Evolutionary conservation across 768 basidiomycete species (phyloP).

Genomic region (Trametes punicea): DNA sequence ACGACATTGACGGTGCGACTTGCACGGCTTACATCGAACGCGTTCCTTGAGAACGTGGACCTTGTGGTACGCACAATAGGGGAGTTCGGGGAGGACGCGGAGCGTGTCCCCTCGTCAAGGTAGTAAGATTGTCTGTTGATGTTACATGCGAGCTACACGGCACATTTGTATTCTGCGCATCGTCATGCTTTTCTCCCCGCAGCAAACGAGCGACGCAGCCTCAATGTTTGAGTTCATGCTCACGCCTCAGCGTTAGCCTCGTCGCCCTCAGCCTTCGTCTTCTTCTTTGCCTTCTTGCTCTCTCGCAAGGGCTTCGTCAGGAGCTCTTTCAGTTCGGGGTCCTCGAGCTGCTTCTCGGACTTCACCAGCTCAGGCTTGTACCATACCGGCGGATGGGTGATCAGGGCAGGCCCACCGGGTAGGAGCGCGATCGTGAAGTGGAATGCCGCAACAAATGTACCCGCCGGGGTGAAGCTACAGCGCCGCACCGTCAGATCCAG

Average conservation of each 20-base stretch:
- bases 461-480: constrained; percentile 70
- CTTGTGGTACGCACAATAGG: constrained; percentile 79
- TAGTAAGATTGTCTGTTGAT: constrained; percentile 3
- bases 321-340: constrained; percentile 79
- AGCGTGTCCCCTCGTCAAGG: constrained; percentile 18
- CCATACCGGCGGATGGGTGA: constrained; percentile 89
- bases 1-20: constrained; percentile 78
- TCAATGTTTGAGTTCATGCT: no score
- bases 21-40: constrained; percentile 80
- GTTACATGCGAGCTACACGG: constrained; percentile 19
- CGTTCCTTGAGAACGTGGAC: constrained; percentile 87
- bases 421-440: constrained; percentile 96
- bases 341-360: constrained; percentile 85
- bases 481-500: neutral
- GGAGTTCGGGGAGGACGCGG: constrained; percentile 73
- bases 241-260: constrained; percentile 38
- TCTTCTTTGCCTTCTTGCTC: constrained; percentile 90
- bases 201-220: no score
- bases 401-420: constrained; percentile 80
- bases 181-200: constrained; percentile 23
- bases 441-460: constrained; percentile 89
- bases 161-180: constrained; percentile 20
- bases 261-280: constrained; percentile 56
- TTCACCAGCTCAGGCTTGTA: constrained; percentile 90
- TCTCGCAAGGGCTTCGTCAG: constrained; percentile 80